phyloP scores from a whole-genome alignment of 2,329 filamentous ascomycete genomes.

The Fusarium avenaceum region DNA sequence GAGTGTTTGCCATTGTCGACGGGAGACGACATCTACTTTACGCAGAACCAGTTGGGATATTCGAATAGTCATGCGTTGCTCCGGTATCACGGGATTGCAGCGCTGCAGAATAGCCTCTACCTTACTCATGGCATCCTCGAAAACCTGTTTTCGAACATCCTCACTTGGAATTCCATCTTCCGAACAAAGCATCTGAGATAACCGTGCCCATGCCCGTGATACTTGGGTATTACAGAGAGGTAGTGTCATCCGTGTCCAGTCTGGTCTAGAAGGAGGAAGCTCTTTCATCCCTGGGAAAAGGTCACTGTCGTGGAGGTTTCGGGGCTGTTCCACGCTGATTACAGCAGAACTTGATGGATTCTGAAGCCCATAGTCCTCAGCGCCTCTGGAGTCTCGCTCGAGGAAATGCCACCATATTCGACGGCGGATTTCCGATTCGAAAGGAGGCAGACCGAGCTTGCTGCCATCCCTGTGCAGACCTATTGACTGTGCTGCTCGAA shows the following conservation, averaged over 20 bases:
- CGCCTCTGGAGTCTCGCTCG: slow-evolving; percentile 63
- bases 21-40: slow-evolving; percentile 64
- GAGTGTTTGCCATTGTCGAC: slow-evolving; percentile 55
- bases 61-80: slow-evolving; percentile 51
- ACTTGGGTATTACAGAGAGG: slow-evolving; percentile 67
- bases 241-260: slow-evolving; percentile 71
- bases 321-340: slow-evolving; percentile 64
- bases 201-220: slow-evolving; percentile 48
- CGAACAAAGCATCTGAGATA: slow-evolving; percentile 42
- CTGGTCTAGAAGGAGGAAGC: slow-evolving; percentile 61
- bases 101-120: slow-evolving; percentile 45
- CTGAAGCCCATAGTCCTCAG: slow-evolving; percentile 68
- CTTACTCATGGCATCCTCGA: slow-evolving; percentile 40
- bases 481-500: slow-evolving; percentile 63
- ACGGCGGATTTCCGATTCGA: slow-evolving; percentile 68
- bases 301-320: slow-evolving; percentile 69
- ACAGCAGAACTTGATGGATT: slow-evolving; percentile 21
- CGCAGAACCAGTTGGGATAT: slow-evolving; percentile 50
- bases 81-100: slow-evolving; percentile 67
- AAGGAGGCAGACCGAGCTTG: slow-evolving; percentile 62
- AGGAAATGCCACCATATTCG: slow-evolving; percentile 68
- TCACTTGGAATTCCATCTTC: slow-evolving; percentile 32
- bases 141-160: slow-evolving; percentile 57
- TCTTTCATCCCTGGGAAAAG: slow-evolving; percentile 63
- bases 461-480: slow-evolving; percentile 67